These are phyloP conservation scores for Fonsecaea multimorphosa DNA, from an alignment of 2,329 filamentous ascomycete species.

Conservation along the genomic window DNA sequence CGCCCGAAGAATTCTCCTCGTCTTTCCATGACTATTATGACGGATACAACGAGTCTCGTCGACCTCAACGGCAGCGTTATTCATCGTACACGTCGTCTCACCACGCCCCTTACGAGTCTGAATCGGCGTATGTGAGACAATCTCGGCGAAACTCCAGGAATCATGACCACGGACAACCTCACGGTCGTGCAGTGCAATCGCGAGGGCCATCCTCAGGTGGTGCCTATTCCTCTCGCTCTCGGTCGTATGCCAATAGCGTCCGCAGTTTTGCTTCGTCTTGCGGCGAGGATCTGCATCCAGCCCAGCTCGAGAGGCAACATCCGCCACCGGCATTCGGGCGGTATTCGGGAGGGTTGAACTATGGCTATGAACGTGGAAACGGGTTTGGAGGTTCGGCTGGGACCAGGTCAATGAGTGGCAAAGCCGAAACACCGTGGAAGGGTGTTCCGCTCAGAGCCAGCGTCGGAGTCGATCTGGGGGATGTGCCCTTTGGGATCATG, in stretches of 20 bases:
- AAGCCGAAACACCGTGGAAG: slow-evolving; percentile 28
- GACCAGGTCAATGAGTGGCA: slow-evolving; percentile 39
- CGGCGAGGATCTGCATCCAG: slow-evolving; percentile 31
- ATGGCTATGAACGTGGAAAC: slow-evolving; percentile 44
- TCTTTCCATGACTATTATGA: slow-evolving; percentile 16
- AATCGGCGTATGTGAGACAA: slow-evolving; percentile 15
- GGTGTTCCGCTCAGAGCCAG: slow-evolving; percentile 32
- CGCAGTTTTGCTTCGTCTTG: slow-evolving; percentile 25
- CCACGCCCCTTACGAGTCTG: not conserved
- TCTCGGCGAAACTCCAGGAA: slow-evolving; percentile 5
- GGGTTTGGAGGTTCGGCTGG: slow-evolving; percentile 48
- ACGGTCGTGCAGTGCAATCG: not conserved
- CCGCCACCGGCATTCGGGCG: slow-evolving; percentile 40
- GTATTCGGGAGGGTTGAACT: slow-evolving; percentile 47
- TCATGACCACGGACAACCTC: slow-evolving; percentile 9
- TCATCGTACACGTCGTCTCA: not conserved
- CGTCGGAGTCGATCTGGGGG: slow-evolving; percentile 40
- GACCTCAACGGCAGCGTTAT: slow-evolving; percentile 3
- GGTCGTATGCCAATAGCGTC: slow-evolving; percentile 23
- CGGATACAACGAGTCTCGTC: not conserved
- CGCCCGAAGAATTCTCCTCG: slow-evolving; percentile 10
- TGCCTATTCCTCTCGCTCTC: slow-evolving; percentile 11
- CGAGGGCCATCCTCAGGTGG: slow-evolving; percentile 4
- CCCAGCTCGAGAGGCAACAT: slow-evolving; percentile 10
- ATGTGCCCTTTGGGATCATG: slow-evolving; percentile 36